These are phyloP conservation scores for Plectosphaerella cucumerina DNA, from an alignment of 2,329 filamentous ascomycete genomes.

Conservation along the genomic window DNA sequence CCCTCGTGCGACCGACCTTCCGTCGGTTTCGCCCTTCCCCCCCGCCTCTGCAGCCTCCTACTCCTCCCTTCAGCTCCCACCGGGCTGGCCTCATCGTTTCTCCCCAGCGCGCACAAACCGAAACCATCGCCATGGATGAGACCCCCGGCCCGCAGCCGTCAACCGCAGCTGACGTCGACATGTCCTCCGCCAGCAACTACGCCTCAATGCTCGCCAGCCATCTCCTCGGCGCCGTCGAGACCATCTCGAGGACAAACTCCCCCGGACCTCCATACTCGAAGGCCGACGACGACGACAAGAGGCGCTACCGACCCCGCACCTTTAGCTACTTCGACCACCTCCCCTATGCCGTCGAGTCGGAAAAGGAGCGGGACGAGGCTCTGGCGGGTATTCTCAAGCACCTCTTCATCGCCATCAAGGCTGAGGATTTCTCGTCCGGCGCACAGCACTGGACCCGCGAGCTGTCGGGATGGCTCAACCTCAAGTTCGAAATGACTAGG, in stretches of 20 bases:
- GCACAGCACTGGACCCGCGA: slow-evolving; percentile 97
- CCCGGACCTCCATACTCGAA: slow-evolving; percentile 61
- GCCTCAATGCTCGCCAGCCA: slow-evolving; percentile 31
- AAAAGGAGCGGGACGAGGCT: slow-evolving; percentile 70
- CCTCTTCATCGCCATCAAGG: slow-evolving; percentile 85
- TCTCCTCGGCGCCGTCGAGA: slow-evolving; percentile 48
- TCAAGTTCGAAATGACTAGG: slow-evolving; percentile 95
- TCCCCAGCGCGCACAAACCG: neutral
- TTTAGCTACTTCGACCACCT: slow-evolving; percentile 91
- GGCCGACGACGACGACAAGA: slow-evolving; percentile 48
- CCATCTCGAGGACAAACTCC: slow-evolving; percentile 81
- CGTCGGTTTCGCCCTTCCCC: neutral
- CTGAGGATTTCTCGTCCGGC: slow-evolving; percentile 90
- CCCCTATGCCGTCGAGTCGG: slow-evolving; percentile 83
- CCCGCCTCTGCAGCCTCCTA: neutral
- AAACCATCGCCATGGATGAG: slow-evolving; percentile 25
- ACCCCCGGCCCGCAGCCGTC: slow-evolving; percentile 25
- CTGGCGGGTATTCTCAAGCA: slow-evolving; percentile 87
- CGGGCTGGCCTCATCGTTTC: neutral
- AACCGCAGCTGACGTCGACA: slow-evolving; percentile 21
- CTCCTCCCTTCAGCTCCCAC: neutral
- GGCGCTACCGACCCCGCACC: slow-evolving; percentile 77
- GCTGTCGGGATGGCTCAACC: slow-evolving; percentile 87
- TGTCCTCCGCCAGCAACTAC: slow-evolving; percentile 24
- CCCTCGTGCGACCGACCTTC: slow-evolving; percentile 2